Base-by-base conservation (phyloP, 495 filamentous ascomycete species). In the Penicillium angulare region DNA sequence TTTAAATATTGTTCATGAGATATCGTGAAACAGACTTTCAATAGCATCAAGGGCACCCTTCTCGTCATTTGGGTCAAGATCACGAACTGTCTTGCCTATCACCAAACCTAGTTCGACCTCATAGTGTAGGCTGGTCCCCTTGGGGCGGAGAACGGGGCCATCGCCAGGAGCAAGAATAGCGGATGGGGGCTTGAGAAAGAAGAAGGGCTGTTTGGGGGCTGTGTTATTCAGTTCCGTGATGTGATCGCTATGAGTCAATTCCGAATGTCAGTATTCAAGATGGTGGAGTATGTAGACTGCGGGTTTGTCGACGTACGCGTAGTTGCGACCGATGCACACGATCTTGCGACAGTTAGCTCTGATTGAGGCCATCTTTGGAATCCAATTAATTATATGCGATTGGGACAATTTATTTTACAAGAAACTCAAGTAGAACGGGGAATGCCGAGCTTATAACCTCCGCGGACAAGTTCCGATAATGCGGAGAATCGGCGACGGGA, bases 271-370 rank as follows among this genome's bases (percentile, higher is more conserved):
- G 22, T 15, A 13, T 38, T 17, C 34, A 31, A 31, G 10, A 21
- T n/a, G 21, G 7, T 23, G 17, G 51, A 42, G 50, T 20, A 45
- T 15, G 45, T 21, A 20, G 22, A 6, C 17, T 21, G 23, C 17
- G 10, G 32, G 22, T 17, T 26, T 29, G 10, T 38, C 45, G 47
- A 79, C 87, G 52, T 74, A 95, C 89, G 90, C 92, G 80, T 95
- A 97, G 74, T 98, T 98, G 55, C 93, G 83, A 60, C 95, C 93
- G 69, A 99, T 96, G 76, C 93, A 97, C 67, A 96, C 87, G 51
- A 97, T 83, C 76, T 97, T 95, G 59, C 85, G 81, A 57, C 86
- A 86, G 52, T 88, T 86, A 36, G 73, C 79, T 22, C 58, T 60
- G 29, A 73, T 66, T 16, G 72, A 60, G 32, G 68, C 68, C 69